Base-by-base conservation (phyloP, 2,329 filamentous ascomycete species). In the Hypoxylon sp. region DNA sequence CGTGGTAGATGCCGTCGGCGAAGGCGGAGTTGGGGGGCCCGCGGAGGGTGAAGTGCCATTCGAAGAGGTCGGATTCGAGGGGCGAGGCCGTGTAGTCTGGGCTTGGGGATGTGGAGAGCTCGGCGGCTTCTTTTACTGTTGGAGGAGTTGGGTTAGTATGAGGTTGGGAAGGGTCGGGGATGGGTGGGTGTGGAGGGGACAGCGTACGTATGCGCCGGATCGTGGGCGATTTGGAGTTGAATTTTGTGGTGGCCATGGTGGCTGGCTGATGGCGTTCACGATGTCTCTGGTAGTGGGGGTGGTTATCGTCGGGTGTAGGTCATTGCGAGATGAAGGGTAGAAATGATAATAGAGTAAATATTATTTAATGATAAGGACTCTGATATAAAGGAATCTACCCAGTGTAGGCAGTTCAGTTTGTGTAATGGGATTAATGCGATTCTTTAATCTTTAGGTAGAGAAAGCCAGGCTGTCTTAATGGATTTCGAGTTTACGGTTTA, bases 11-110 rank as follows among this genome's bases (percentile, higher is more conserved):
- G 52, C 96, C 96, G 33, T 86, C 83, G 48, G 89, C 88, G 82
- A 94, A 98, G 39, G 91, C 88, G 0, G 94, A 94, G 33, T 88
- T 85, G 0, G 95, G 95, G 0, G 95, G 94, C 0, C 96, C 96
- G 56, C 91, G 90, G n/a, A 99, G 86, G 0, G 96, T 99, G 82
- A 98, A 99, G 84, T 99, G 96, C 96, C 96, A 99, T 82, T 98
- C 94, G 82, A 97, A 97, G 59, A 99, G 90, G 81, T 98, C 94
- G 33, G 89, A 86, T 78, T 98, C 95, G 69, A 95, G 88, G 0
- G 96, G 96, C 3, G 90, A 86, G 44, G 95, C 96, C 73, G 91
- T 89, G 81, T 95, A 97, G 83, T 97, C 94, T 59, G 92, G 85
- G 2, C 93, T 96, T 3, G 95, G 94, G 39, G 92, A 87, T 65